Evolutionary conservation across 441 rosid genomes (phyloP).

Genomic region (Jatropha podagrica): DNA sequence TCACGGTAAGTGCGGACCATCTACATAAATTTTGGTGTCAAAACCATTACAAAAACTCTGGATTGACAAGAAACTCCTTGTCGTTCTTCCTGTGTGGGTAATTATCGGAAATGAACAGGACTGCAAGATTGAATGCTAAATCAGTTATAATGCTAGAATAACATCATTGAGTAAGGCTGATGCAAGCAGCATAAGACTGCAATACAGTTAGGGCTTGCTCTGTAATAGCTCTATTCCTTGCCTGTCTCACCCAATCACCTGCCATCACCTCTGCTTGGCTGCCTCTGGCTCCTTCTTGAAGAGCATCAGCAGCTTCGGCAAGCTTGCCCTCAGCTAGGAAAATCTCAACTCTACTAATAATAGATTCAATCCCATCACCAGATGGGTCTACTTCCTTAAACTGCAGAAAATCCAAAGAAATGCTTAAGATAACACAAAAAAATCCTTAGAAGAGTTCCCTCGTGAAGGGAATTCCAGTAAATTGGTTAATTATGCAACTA

Average conservation of each 20-base stretch:
- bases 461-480: neutral
- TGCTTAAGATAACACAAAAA: conserved; percentile 3
- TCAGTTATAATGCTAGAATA: neutral
- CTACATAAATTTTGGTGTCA: conserved; percentile 20
- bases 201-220: conserved; percentile 87
- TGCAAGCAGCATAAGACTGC: conserved; percentile 83
- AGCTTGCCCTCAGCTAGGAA: conserved; percentile 81
- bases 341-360: conserved; percentile 66
- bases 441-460: neutral
- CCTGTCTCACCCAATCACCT: conserved; percentile 67
- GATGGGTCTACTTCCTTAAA: conserved; percentile 64
- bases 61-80: conserved; percentile 1
- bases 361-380: conserved; percentile 73
- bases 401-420: conserved; percentile 33
- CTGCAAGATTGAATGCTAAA: conserved; percentile 9
- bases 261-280: conserved; percentile 78
- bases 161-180: conserved; percentile 57
- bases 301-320: conserved; percentile 84
- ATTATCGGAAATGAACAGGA: conserved; percentile 9
- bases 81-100: conserved; percentile 4
- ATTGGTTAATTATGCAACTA: neutral
- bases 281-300: conserved; percentile 82
- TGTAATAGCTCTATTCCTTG: conserved; percentile 78
- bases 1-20: conserved; percentile 13
- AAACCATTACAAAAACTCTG: conserved; percentile 4